Evolutionary conservation across 345 rosid genomes (phyloP).

Genomic region (Erysimum cheiranthoides): DNA sequence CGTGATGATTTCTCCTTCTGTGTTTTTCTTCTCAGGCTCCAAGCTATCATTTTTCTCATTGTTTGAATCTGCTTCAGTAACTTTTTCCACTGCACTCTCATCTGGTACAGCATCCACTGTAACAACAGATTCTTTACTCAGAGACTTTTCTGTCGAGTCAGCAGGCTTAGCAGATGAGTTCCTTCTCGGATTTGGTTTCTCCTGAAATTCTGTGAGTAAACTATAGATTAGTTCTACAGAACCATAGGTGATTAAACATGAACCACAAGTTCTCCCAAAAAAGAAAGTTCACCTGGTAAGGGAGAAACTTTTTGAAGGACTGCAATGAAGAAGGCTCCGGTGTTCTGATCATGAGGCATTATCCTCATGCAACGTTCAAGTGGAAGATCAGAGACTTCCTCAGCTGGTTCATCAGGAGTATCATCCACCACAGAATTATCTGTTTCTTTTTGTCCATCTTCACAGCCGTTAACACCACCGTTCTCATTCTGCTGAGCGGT

Average conservation of each 20-base stretch:
- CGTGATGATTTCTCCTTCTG: constrained; percentile 43
- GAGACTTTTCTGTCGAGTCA: constrained; percentile 44
- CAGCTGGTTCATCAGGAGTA: constrained; percentile 50
- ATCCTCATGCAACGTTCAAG: constrained; percentile 95
- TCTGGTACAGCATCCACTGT: constrained; percentile 46
- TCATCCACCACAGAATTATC: constrained; percentile 31
- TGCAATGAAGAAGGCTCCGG: constrained; percentile 97
- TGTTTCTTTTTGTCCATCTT: constrained; percentile 37
- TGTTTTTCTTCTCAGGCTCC: constrained; percentile 42
- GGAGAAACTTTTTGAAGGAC: constrained; percentile 75
- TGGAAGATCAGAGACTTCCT: constrained; percentile 76
- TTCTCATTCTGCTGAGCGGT: constrained; percentile 23
- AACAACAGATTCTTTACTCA: constrained; percentile 41
- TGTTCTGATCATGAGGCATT: constrained; percentile 95
- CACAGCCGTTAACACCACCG: constrained; percentile 7
- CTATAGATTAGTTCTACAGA: not conserved
- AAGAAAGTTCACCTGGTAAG: constrained; percentile 63
- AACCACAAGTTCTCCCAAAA: not conserved
- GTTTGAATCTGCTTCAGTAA: constrained; percentile 46
- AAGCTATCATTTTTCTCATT: constrained; percentile 44
- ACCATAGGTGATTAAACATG: not conserved
- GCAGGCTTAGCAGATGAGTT: constrained; percentile 40
- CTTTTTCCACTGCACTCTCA: constrained; percentile 48
- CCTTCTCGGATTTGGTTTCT: constrained; percentile 45
- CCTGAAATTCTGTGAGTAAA: constrained; percentile 55